Conservation (phyloP, 192 early-diverging fungal genomes). For the Gonapodya prolifera region DNA sequence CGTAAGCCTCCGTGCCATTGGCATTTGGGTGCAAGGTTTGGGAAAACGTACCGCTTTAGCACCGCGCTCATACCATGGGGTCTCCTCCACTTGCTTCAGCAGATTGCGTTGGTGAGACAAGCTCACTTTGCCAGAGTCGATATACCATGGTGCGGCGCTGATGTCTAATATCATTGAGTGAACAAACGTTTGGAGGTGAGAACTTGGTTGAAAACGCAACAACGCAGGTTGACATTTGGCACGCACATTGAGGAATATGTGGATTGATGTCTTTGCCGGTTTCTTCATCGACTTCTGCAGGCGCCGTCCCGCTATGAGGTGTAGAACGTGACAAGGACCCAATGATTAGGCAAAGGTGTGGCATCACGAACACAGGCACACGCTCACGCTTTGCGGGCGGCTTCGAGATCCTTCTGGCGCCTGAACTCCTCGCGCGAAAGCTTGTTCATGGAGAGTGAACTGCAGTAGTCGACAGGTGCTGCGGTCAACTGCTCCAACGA, state of each 20-base stretch:
- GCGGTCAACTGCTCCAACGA: too few relatives aligned
- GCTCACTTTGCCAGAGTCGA: slow-evolving; percentile 64
- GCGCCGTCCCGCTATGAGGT: slow-evolving; percentile 63
- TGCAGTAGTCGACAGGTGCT: too few relatives aligned
- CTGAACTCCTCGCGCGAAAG: slow-evolving; percentile 90
- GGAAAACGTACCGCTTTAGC: slow-evolving; percentile 33
- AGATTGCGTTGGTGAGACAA: slow-evolving; percentile 71
- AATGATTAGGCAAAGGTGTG: too few relatives aligned
- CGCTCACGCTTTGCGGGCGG: slow-evolving; percentile 82
- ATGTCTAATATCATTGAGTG: background rate
- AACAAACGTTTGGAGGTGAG: background rate
- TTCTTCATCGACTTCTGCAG: slow-evolving; percentile 69
- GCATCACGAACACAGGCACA: too few relatives aligned
- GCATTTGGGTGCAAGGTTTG: background rate
- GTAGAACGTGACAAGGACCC: too few relatives aligned
- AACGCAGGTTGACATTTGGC: slow-evolving; percentile 36
- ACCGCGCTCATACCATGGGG: slow-evolving; percentile 74
- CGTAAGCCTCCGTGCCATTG: background rate
- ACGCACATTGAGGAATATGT: slow-evolving; percentile 94
- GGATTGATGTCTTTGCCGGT: slow-evolving; percentile 93
- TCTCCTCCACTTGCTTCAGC: slow-evolving; percentile 20
- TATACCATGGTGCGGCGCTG: slow-evolving; percentile 31
- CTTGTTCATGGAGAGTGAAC: slow-evolving; percentile 43
- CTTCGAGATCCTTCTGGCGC: slow-evolving; percentile 87
- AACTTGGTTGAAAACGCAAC: slow-evolving; percentile 9